Evolutionary conservation across 139 green algal species (phyloP).

Genomic region (Volvox reticuliferus): DNA sequence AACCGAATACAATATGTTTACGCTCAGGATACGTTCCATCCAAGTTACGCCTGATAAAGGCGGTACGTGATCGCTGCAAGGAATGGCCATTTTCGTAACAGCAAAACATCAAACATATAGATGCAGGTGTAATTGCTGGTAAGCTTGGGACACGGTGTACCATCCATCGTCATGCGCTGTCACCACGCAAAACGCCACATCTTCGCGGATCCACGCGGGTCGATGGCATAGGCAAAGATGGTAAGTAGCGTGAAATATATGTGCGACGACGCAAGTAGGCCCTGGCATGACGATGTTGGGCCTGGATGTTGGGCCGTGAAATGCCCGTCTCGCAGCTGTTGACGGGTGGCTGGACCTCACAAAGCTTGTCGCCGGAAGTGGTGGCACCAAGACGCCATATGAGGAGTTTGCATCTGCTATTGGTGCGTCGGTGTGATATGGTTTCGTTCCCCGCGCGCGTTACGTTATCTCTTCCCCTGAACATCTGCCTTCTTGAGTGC

Average conservation of each 20-base stretch:
- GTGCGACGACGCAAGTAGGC: too few species aligned
- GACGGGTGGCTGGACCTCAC: conserved; percentile 60
- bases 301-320: too few species aligned
- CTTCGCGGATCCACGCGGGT: not conserved
- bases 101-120: too few species aligned
- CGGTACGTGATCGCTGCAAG: not conserved
- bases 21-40: not conserved
- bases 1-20: not conserved
- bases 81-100: not conserved
- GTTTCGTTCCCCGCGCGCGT: too few species aligned
- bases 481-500: too few species aligned
- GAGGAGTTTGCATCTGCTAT: conserved; percentile 56
- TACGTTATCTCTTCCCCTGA: too few species aligned
- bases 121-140: too few species aligned
- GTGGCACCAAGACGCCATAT: conserved; percentile 54
- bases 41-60: not conserved
- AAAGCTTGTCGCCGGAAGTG: conserved; percentile 53
- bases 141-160: too few species aligned
- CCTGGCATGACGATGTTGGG: too few species aligned
- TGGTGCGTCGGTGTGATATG: conserved; percentile 22
- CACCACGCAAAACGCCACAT: too few species aligned
- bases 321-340: conserved; percentile 19
- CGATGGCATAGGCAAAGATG: not conserved
- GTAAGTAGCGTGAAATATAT: not conserved
- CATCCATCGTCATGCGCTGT: too few species aligned